These are phyloP conservation scores for Corylus heterophylla DNA, from an alignment of 306 rosid species.

Conservation along the genomic window DNA sequence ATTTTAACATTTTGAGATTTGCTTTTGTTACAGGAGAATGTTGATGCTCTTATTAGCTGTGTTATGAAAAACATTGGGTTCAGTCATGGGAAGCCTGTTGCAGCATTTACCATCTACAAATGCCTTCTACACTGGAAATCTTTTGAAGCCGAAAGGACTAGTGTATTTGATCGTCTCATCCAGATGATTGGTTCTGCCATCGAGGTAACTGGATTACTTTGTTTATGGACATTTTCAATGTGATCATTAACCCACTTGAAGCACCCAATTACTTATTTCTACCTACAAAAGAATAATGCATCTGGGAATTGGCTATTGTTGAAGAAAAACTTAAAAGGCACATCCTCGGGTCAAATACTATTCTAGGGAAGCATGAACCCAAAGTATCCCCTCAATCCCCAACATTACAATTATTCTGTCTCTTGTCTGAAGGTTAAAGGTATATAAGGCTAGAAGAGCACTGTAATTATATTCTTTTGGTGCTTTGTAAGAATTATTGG, in stretches of 20 bases:
- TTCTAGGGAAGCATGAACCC: neutral
- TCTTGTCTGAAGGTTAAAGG: neutral
- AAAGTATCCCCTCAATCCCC: neutral
- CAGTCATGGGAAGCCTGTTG: conserved; percentile 93
- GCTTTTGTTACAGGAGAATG: conserved; percentile 71
- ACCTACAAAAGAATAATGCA: neutral
- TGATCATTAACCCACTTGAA: neutral
- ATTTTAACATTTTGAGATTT: conserved; percentile 27
- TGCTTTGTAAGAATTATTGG: neutral
- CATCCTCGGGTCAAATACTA: neutral
- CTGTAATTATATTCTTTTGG: neutral
- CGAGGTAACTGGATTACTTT: conserved; percentile 58
- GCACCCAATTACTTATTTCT: neutral
- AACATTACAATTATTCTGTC: neutral
- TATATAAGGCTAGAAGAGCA: neutral
- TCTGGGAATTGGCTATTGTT: neutral
- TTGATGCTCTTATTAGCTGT: conserved; percentile 88
- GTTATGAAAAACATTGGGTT: conserved; percentile 81
- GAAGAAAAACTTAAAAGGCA: neutral
- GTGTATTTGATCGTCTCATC: conserved; percentile 98
- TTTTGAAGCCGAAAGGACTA: conserved; percentile 98
- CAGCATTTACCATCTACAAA: conserved; percentile 94
- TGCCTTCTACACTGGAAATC: conserved; percentile 99
- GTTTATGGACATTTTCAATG: conserved; percentile 7
- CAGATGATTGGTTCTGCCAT: conserved; percentile 99